These are phyloP conservation scores for Coemansia sp. DNA, from an alignment of 371 early-diverging fungal species.

Conservation along the genomic window DNA sequence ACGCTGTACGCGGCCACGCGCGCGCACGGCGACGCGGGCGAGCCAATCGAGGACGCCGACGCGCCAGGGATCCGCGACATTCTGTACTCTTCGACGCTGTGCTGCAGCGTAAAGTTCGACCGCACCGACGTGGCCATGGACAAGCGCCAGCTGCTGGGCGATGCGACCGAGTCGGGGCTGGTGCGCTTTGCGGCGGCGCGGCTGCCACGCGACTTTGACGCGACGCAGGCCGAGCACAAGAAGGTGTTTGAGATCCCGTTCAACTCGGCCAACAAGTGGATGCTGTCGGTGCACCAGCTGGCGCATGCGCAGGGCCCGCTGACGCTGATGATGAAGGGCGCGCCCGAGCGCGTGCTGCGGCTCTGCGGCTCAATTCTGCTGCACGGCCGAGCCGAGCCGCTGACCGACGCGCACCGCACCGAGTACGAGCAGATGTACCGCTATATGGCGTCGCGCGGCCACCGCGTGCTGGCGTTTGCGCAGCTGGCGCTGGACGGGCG, in stretches of 20 bases:
- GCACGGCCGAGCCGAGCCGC: conserved; percentile 52
- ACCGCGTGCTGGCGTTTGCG: conserved; percentile 94
- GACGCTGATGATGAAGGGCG: conserved; percentile 88
- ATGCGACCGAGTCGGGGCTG: conserved; percentile 93
- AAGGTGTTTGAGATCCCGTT: conserved; percentile 96
- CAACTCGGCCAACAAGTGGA: conserved; percentile 95
- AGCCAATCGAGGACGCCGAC: conserved; percentile 25
- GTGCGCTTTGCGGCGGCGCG: conserved; percentile 71
- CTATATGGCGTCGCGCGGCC: conserved; percentile 86
- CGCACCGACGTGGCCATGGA: conserved; percentile 77
- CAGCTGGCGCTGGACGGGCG: conserved; percentile 62
- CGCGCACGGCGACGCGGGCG: conserved; percentile 49
- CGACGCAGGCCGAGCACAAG: conserved; percentile 60
- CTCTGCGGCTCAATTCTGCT: conserved; percentile 70
- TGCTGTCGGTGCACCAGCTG: conserved; percentile 78
- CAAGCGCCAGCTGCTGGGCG: conserved; percentile 75
- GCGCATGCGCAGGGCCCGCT: conserved; percentile 66
- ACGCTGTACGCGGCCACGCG: conserved; percentile 66
- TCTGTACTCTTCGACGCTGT: conserved; percentile 68
- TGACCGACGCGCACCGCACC: conserved; percentile 61
- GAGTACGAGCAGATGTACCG: conserved; percentile 74
- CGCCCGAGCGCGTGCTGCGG: conserved; percentile 86
- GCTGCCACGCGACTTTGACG: conserved; percentile 66
- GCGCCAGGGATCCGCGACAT: conserved; percentile 69
- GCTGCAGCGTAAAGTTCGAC: conserved; percentile 84